A percentile compares a stretch with the other conserved stretches of the same genome.
These are phyloP conservation scores for Knufia petricola DNA, from an alignment of 2,329 filamentous ascomycete species.

Conservation along the genomic window DNA sequence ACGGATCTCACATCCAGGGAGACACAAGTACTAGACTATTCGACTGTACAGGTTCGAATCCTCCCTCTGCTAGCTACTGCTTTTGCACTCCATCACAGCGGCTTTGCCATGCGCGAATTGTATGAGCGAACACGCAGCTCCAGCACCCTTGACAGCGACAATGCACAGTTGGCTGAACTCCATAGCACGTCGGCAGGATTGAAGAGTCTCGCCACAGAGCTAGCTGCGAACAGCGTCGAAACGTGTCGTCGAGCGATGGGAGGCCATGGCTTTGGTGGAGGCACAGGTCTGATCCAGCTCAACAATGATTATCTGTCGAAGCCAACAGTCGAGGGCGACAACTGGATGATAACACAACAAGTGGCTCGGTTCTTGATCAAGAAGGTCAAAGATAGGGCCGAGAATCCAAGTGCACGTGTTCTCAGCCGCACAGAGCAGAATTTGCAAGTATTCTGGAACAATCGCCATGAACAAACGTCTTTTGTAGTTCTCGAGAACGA, in stretches of 20 bases:
- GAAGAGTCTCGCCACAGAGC: conserved; percentile 62
- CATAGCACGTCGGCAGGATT: conserved; percentile 67
- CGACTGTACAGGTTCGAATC: conserved; percentile 45
- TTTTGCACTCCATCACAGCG: conserved; percentile 39
- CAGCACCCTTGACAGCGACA: conserved; percentile 38
- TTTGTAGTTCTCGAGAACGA: conserved; percentile 38
- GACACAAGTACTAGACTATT: conserved; percentile 42
- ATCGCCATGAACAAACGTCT: conserved; percentile 4
- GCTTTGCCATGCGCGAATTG: conserved; percentile 37
- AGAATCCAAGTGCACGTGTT: conserved; percentile 42
- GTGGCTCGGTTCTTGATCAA: conserved; percentile 67
- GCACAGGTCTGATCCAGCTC: conserved; percentile 46
- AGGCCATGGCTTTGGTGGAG: conserved; percentile 48
- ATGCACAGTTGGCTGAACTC: conserved; percentile 53
- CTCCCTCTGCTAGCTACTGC: conserved; percentile 42
- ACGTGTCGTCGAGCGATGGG: conserved; percentile 64
- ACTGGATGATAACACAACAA: conserved; percentile 73
- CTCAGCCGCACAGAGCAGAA: conserved; percentile 38
- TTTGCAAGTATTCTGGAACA: conserved; percentile 32
- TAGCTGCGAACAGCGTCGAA: conserved; percentile 65
- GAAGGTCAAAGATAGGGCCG: conserved; percentile 16
- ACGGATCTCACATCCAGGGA: conserved; percentile 24
- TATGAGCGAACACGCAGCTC: conserved; percentile 37
- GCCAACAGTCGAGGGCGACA: conserved; percentile 64
- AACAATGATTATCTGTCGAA: conserved; percentile 67